These are phyloP conservation scores for Kernera saxatilis DNA, from an alignment of 345 rosid species.

Conservation along the genomic window DNA sequence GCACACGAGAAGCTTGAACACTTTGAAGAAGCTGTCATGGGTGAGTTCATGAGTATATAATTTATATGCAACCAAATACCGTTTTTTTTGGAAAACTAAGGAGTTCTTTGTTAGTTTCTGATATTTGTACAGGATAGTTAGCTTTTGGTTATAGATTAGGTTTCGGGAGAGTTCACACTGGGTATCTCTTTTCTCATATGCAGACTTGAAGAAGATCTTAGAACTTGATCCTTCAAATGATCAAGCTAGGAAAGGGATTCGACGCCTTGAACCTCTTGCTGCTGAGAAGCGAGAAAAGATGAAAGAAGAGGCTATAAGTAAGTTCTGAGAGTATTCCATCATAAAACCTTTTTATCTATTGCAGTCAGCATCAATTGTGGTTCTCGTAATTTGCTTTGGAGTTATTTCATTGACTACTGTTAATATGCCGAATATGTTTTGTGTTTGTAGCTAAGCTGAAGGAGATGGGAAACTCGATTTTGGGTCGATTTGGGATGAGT, in stretches of 20 bases:
- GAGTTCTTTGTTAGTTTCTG: background rate
- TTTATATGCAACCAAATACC: background rate
- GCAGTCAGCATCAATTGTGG: background rate
- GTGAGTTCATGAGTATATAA: slow-evolving; percentile 33
- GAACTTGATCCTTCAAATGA: slow-evolving; percentile 80
- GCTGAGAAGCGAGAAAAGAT: slow-evolving; percentile 87
- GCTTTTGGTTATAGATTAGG: background rate
- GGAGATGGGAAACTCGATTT: slow-evolving; percentile 80
- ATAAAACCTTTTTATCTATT: background rate
- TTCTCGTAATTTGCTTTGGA: background rate
- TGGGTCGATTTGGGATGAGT: slow-evolving; percentile 91
- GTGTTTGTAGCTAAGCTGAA: slow-evolving; percentile 65
- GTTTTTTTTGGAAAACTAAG: background rate
- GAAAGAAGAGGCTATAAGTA: slow-evolving; percentile 99
- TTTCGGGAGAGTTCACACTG: background rate
- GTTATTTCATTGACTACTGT: background rate
- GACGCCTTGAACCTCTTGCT: slow-evolving; percentile 78
- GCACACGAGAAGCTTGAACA: slow-evolving; percentile 86
- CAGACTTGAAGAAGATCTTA: slow-evolving; percentile 79
- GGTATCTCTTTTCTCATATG: slow-evolving; percentile 7
- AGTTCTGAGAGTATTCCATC: slow-evolving; percentile 17
- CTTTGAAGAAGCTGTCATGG: slow-evolving; percentile 82
- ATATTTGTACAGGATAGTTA: background rate
- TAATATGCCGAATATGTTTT: background rate
- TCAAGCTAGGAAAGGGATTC: slow-evolving; percentile 62